phyloP scores from a whole-genome alignment of 306 rosid genomes.

The Pterocarpus macrocarpus region DNA sequence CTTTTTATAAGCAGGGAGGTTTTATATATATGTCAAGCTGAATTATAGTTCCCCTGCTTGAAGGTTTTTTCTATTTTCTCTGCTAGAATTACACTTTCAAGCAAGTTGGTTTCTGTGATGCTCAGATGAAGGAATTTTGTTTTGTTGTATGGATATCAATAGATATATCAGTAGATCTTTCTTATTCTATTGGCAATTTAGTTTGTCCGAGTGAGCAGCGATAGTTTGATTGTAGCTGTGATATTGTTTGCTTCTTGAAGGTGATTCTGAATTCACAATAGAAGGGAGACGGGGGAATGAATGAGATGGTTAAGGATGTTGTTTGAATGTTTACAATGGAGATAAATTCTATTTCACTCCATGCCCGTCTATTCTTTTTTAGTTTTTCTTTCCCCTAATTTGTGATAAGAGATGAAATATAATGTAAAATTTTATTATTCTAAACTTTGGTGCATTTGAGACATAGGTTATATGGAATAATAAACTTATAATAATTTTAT shows the following conservation, averaged over 20 bases:
- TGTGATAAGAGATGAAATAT: background rate
- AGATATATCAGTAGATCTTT: background rate
- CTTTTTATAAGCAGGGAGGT: constrained; percentile 33
- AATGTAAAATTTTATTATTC: too few species aligned
- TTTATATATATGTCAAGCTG: background rate
- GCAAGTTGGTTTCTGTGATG: constrained; percentile 22
- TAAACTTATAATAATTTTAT: too few species aligned
- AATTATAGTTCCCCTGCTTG: background rate
- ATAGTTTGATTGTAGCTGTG: background rate
- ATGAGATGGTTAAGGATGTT: too few species aligned
- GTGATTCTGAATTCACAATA: background rate
- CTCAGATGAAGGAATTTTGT: background rate
- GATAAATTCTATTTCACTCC: background rate
- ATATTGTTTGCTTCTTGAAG: background rate
- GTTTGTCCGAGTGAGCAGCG: background rate
- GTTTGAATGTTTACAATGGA: background rate
- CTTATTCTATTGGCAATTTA: background rate
- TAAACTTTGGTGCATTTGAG: too few species aligned
- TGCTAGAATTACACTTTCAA: background rate
- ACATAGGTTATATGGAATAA: too few species aligned
- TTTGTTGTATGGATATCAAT: background rate
- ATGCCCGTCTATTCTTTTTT: background rate
- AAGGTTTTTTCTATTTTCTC: background rate
- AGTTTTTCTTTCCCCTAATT: background rate
- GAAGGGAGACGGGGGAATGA: background rate